Evolutionary conservation across 2,329 filamentous ascomycete species (phyloP), one percentile per base, ranked within the genome.

Genomic region (Arachnopeziza araneosa): DNA sequence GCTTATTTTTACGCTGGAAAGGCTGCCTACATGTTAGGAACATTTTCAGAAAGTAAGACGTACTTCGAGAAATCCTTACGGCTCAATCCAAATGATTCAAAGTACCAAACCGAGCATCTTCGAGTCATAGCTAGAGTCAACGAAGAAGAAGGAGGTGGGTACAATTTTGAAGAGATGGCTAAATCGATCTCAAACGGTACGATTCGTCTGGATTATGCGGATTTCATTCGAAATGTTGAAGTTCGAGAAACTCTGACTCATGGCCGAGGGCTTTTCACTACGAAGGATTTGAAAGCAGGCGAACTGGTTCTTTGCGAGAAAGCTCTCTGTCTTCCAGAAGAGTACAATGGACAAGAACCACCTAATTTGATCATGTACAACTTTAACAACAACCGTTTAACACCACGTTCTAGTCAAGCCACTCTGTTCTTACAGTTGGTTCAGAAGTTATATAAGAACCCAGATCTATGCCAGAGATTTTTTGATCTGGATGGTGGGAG

Each of bases 261-360:
- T 32, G 62, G 62, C 1, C 50, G 62, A 23, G 64, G 60, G 2
- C 49, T 64, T 3, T 64, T 64, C 24, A 53, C 62, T 12, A 57
- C 56, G 1, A 32, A 23, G 22, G 55, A 58, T 36, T 59, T 66
- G 21, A 48, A 56, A n/a, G 56, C 44, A 14, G 62, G 64, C 24
- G 55, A 55, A 19, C 24, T 66, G 5, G 52, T 66, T n/a, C 24
- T 66, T 14, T 60, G 56, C 50, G 62, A 66, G 48, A 66, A 63
- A n/a, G 64, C 64, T 8, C 57, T 64, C 30, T 61, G 60, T 54
- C 54, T 64, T 19, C 62, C 64, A 21, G 52, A 66, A 36, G 3
- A 49, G 24, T 66, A 64, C 24, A 30, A 24, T 23, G 56, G 30
- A 24, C 21, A 58, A n/a, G 55, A 52, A 32, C 1, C 24, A 17